Percentiles rank a stretch among this genome's conserved stretches.
phyloP scores from a whole-genome alignment of 495 filamentous ascomycete species.

The Immersiella caudata region DNA sequence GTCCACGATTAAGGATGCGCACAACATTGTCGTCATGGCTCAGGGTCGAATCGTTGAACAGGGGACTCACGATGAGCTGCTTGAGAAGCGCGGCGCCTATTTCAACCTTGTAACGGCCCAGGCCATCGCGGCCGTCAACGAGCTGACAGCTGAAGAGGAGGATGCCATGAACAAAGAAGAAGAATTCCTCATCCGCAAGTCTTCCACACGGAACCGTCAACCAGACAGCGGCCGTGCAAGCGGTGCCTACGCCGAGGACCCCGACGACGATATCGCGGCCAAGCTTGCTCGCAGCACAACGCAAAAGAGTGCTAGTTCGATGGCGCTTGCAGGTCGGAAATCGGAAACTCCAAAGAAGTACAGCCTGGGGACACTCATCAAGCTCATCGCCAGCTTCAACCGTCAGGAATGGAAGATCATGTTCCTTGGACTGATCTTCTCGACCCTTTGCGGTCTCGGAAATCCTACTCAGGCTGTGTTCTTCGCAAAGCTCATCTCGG shows the following conservation, averaged over 20 bases:
- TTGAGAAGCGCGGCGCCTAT: slow-evolving; percentile 62
- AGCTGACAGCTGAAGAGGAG: slow-evolving; percentile 52
- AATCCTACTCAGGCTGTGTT: slow-evolving; percentile 89
- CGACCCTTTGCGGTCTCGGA: slow-evolving; percentile 78
- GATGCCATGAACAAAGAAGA: slow-evolving; percentile 45
- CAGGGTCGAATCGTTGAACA: slow-evolving; percentile 84
- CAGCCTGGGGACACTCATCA: slow-evolving; percentile 78
- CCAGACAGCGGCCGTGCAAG: slow-evolving; percentile 22
- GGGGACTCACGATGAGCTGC: slow-evolving; percentile 70
- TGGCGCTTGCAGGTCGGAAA: slow-evolving; percentile 60
- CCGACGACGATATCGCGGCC: slow-evolving; percentile 59
- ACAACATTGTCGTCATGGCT: slow-evolving; percentile 95
- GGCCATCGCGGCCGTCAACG: slow-evolving; percentile 61
- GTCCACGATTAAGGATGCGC: slow-evolving; percentile 88
- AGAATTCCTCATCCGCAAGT: slow-evolving; percentile 50
- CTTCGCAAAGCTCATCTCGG: slow-evolving; percentile 82
- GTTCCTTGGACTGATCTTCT: slow-evolving; percentile 74
- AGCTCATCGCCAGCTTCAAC: slow-evolving; percentile 84
- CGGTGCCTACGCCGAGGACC: slow-evolving; percentile 50
- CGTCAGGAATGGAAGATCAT: slow-evolving; percentile 70
- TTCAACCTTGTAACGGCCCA: slow-evolving; percentile 60
- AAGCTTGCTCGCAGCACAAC: slow-evolving; percentile 67
- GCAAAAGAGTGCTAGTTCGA: slow-evolving; percentile 68
- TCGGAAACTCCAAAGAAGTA: slow-evolving; percentile 59
- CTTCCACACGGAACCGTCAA: slow-evolving; percentile 36